A percentile compares a stretch with the other conserved stretches of the same genome.
phyloP scores from a whole-genome alignment of 371 early-diverging fungal species.

The Rhizomucor pusillus region DNA sequence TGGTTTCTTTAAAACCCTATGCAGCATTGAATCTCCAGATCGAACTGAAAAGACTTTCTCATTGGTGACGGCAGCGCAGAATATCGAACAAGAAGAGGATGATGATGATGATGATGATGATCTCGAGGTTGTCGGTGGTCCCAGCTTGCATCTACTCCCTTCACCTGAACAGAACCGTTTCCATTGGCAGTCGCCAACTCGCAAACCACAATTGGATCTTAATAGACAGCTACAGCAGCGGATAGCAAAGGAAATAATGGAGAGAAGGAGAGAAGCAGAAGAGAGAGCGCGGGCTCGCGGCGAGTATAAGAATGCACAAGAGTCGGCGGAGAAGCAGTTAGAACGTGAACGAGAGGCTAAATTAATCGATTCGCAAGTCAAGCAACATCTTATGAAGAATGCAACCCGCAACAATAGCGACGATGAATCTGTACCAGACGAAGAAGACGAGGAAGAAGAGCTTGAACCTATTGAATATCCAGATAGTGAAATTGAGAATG shows the following conservation, averaged over 20 bases:
- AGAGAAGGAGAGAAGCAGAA: slow-evolving; percentile 32
- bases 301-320: slow-evolving; percentile 30
- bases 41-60: background rate
- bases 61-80: background rate
- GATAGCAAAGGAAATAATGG: slow-evolving; percentile 29
- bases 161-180: slow-evolving; percentile 3
- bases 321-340: slow-evolving; percentile 28
- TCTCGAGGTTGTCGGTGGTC: slow-evolving; percentile 20
- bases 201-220: slow-evolving; percentile 20
- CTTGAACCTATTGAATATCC: background rate
- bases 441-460: slow-evolving; percentile 9
- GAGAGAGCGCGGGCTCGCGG: slow-evolving; percentile 32
- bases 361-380: slow-evolving; percentile 20
- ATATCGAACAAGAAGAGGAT: background rate
- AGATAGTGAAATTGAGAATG: background rate
- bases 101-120: slow-evolving; percentile 12
- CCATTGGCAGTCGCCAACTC: slow-evolving; percentile 4
- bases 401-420: background rate
- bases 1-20: too few species aligned
- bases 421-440: background rate
- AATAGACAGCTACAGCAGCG: slow-evolving; percentile 23
- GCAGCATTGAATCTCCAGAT: too few species aligned
- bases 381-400: slow-evolving; percentile 14
- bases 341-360: slow-evolving; percentile 34
- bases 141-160: slow-evolving; percentile 3